phyloP scores from a whole-genome alignment of 441 rosid genomes.

The Corymbia calophylla region DNA sequence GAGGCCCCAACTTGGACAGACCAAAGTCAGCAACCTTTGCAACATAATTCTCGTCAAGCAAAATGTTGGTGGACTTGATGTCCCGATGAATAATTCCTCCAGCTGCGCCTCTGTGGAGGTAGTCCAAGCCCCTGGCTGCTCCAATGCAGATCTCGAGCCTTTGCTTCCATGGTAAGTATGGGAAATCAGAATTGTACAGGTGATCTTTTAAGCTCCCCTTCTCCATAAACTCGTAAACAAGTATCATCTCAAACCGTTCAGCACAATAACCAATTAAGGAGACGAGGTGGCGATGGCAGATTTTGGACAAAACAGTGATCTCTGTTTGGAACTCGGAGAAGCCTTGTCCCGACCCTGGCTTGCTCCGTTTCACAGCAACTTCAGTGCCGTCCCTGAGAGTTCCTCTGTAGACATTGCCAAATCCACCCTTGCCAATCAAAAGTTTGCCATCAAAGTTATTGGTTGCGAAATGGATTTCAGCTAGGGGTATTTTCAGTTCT shows the following conservation, averaged over 20 bases:
- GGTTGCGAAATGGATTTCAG: not conserved
- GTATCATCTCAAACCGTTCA: not conserved
- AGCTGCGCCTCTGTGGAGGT: not conserved
- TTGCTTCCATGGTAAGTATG: not conserved
- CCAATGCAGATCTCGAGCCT: not conserved
- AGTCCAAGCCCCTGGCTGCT: not conserved
- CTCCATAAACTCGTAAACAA: not conserved
- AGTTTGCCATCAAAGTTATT: not conserved
- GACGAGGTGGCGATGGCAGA: not conserved
- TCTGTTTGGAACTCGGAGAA: not conserved
- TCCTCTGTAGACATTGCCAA: not conserved
- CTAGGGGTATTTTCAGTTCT: not conserved
- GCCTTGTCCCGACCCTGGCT: not conserved
- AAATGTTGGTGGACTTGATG: not conserved
- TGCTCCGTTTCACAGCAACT: not conserved
- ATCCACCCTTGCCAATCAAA: not conserved
- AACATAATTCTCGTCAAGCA: constrained; percentile 25
- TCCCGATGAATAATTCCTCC: not conserved
- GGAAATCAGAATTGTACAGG: not conserved
- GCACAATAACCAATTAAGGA: not conserved
- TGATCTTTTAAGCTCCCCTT: not conserved
- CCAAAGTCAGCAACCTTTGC: constrained; percentile 54
- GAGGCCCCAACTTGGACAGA: constrained; percentile 31
- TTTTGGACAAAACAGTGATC: not conserved
- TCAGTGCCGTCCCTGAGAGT: not conserved